A percentile compares a stretch with the other conserved stretches of the same genome.
These are phyloP conservation scores for Solanum hybrid DNA, from an alignment of 305 asterid genomes.

Conservation along the genomic window DNA sequence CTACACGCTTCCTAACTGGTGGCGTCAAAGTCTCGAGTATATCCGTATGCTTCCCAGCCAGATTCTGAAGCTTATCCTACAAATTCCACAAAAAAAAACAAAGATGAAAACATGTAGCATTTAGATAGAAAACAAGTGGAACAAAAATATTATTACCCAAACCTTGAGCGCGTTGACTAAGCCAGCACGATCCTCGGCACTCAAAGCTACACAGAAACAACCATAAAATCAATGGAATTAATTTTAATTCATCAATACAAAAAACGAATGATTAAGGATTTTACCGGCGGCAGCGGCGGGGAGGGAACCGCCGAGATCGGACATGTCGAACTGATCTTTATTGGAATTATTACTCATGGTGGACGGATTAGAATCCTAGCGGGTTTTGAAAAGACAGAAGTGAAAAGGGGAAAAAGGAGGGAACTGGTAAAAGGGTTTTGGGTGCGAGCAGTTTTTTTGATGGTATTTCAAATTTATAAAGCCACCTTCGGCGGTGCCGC, in stretches of 20 bases:
- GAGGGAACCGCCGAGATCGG: conserved; percentile 53
- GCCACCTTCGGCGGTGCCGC: not conserved
- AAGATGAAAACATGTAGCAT: not conserved
- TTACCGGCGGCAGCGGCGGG: conserved; percentile 87
- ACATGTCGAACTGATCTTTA: conserved; percentile 39
- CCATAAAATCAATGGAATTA: not conserved
- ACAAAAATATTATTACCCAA: not conserved
- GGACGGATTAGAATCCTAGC: not conserved
- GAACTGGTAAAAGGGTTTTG: not conserved
- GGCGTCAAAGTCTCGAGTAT: conserved; percentile 45
- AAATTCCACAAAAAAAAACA: not conserved
- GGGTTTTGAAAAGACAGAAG: not conserved
- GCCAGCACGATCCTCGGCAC: conserved; percentile 72
- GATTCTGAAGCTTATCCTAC: conserved; percentile 68
- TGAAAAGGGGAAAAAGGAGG: conserved; percentile 8
- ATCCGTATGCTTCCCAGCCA: conserved; percentile 39
- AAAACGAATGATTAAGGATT: not conserved
- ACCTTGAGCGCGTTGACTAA: conserved; percentile 81
- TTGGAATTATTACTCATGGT: conserved; percentile 38
- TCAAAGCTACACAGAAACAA: conserved; percentile 41
- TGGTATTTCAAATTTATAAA: not conserved
- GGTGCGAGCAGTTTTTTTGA: not conserved
- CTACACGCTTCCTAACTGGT: conserved; percentile 49
- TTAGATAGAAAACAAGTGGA: not conserved
- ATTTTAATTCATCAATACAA: not conserved